Evolutionary conservation across 805 yeast genomes (phyloP).

Genomic region (Kluyveromyces aestuarii): DNA sequence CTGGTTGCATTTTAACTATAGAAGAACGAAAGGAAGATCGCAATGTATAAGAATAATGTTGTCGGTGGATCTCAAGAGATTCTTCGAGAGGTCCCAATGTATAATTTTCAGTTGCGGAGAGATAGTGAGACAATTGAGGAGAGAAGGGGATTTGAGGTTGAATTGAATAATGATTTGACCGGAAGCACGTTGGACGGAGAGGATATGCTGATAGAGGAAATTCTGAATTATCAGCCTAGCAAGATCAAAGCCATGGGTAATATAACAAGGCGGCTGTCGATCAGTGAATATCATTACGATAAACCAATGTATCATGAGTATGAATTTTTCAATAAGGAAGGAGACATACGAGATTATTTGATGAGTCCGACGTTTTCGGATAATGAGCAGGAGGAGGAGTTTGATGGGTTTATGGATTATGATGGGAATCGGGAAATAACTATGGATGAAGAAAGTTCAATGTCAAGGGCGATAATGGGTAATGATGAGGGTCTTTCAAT

Average conservation of each 20-base stretch:
- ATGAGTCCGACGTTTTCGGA: not conserved
- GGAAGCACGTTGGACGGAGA: slow-evolving; percentile 23
- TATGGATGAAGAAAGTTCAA: not conserved
- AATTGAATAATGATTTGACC: slow-evolving; percentile 19
- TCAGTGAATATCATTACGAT: slow-evolving; percentile 21
- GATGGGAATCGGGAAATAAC: not conserved
- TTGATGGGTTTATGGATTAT: not conserved
- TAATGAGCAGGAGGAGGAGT: not conserved
- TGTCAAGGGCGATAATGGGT: not conserved
- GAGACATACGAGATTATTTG: not conserved
- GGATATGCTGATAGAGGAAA: slow-evolving; percentile 6
- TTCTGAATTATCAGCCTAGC: slow-evolving; percentile 5
- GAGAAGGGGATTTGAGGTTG: slow-evolving; percentile 1
- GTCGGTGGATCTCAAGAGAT: not conserved
- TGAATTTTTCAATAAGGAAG: slow-evolving; percentile 18
- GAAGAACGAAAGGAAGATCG: not conserved
- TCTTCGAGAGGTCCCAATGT: not conserved
- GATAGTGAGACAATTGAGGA: not conserved
- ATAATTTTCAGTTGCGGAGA: slow-evolving; percentile 1
- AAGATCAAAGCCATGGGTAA: not conserved
- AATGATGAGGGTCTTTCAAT: slow-evolving; percentile 1
- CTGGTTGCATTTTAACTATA: not conserved
- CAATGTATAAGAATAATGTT: slow-evolving; percentile 1
- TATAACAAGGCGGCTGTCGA: slow-evolving; percentile 19
- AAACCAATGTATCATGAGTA: slow-evolving; percentile 24